Evolutionary conservation across 257 asterid genomes (phyloP).

Genomic region (Solanum paucissectum): DNA sequence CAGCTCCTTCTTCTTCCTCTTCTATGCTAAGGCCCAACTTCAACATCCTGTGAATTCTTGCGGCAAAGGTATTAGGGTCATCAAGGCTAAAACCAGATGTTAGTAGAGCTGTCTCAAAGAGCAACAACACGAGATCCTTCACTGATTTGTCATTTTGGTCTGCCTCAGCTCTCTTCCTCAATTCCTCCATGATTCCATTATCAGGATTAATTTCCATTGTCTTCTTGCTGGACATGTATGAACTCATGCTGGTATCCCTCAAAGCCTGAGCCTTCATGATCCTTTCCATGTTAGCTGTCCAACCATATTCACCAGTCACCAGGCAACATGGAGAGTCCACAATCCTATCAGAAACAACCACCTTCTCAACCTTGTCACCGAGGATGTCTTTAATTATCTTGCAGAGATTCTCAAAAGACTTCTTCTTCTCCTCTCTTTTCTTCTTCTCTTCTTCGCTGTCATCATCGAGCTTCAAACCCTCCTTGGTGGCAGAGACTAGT

Average conservation of each 20-base stretch:
- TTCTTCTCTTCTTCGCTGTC: conserved; percentile 59
- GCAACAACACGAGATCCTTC: conserved; percentile 54
- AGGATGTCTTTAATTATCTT: conserved; percentile 59
- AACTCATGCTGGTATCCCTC: conserved; percentile 66
- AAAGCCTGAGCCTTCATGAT: conserved; percentile 76
- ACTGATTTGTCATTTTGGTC: conserved; percentile 77
- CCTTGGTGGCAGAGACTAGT: conserved; percentile 66
- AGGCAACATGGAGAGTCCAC: conserved; percentile 78
- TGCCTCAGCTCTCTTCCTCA: conserved; percentile 67
- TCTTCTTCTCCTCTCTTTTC: conserved; percentile 52
- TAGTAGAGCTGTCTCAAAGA: conserved; percentile 64
- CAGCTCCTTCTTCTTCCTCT: conserved; percentile 38
- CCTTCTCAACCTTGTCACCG: conserved; percentile 72
- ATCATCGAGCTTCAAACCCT: conserved; percentile 69
- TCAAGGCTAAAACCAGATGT: conserved; percentile 84
- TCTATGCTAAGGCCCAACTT: conserved; percentile 78
- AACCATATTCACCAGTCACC: conserved; percentile 71
- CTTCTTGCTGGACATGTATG: conserved; percentile 86
- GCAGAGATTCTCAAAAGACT: conserved; percentile 66
- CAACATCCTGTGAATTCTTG: conserved; percentile 71
- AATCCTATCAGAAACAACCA: conserved; percentile 59
- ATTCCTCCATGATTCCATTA: conserved; percentile 75
- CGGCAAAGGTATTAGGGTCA: conserved; percentile 60
- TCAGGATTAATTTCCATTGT: conserved; percentile 84
- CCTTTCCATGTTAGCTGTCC: conserved; percentile 82